Conservation (phyloP, 163 green algal species). For the Scenedesmus sp. region DNA sequence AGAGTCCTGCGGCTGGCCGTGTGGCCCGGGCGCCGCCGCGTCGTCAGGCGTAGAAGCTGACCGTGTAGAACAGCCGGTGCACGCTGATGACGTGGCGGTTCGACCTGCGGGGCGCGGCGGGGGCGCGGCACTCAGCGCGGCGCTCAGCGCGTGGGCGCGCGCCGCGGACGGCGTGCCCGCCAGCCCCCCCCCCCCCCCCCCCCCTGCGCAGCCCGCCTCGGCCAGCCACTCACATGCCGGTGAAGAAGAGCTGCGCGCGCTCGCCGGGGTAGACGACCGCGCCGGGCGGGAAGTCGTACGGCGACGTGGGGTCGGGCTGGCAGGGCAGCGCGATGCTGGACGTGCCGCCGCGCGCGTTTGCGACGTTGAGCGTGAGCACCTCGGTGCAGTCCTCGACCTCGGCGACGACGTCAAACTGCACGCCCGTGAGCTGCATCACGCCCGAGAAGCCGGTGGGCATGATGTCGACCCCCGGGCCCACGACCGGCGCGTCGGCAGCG, state of each 20-base stretch:
- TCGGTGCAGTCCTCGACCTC: not conserved
- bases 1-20: no score
- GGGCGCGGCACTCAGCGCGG: no score
- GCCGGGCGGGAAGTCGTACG: not conserved
- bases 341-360: not conserved
- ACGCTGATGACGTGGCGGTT: slow-evolving; percentile 11
- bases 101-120: no score
- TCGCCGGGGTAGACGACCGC: not conserved
- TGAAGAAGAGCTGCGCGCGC: not conserved
- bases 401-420: not conserved
- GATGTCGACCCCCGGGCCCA: not conserved
- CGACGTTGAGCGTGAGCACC: not conserved
- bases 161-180: no score
- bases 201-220: no score
- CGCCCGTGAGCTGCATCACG: not conserved
- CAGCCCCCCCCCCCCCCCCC: no score
- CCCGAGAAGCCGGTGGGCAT: not conserved
- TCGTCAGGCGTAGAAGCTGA: not conserved
- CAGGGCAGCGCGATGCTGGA: not conserved
- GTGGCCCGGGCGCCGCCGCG: no score
- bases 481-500: not conserved
- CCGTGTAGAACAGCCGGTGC: not conserved
- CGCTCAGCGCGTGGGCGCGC: no score
- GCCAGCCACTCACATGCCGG: no score
- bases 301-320: not conserved